Base-by-base conservation (phyloP, 176 grass and related monocot genomes). In the Aegilops umbellulata region DNA sequence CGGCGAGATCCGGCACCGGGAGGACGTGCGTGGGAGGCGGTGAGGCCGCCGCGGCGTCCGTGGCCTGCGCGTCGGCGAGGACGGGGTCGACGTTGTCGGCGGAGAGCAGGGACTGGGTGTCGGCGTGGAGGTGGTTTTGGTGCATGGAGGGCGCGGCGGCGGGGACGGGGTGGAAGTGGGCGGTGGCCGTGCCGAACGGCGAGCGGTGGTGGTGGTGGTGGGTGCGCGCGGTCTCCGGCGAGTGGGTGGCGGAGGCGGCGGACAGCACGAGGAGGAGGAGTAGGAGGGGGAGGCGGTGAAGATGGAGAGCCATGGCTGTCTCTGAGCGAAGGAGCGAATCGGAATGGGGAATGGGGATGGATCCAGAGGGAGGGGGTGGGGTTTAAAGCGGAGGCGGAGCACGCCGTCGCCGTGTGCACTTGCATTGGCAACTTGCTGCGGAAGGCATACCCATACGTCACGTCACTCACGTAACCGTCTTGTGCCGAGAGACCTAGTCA, bases 131-230 rank as follows among this genome's bases (percentile, higher is more conserved):
- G 73, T 57, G 57, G 84, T 86, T 86, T 38, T 90, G 89, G 74
- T 73, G 84, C 84, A 87, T 87, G 73, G 89, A 87, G 7, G 80
- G 84, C 3, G 88, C 20, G 25, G 58, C 27, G 61, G 7, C 65
- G 3, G 24, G 61, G 78, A 17, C 74, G 73, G 74, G 32, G 79
- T 82, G 42, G 79, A 82, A 31, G 72, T 69, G 72, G 38, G 79
- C 64, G 63, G 79, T 79, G 55, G 73, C 30, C 19, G 62, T 79
- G 65, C 30, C 53, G 74, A 46, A 46, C 3, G 11, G 42, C 42
- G 42, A 46, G 42, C 16, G 51, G 30, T 29, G 64, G 72, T 25
- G 61, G 78, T 29, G 51, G 84, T 42, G 88, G 79, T 58, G 82
- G 47, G 22, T 35, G 60, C 53, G 63, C 19, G 34, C 16, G 9